These are phyloP conservation scores for Lichtheimia ornata DNA, from an alignment of 371 early-diverging fungal genomes.

Conservation along the genomic window DNA sequence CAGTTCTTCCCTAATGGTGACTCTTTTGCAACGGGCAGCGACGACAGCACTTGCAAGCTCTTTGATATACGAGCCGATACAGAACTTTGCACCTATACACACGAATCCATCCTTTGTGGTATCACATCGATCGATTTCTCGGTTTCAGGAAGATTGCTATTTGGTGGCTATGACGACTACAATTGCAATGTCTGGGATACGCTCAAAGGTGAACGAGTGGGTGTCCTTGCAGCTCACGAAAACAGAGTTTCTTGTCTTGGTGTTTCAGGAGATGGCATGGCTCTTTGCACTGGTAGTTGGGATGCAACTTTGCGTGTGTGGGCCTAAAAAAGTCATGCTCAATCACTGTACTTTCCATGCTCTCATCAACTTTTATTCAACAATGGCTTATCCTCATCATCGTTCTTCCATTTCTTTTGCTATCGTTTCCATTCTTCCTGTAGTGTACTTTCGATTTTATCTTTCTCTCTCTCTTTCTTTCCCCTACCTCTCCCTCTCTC, in stretches of 20 bases:
- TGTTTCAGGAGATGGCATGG: conserved; percentile 95
- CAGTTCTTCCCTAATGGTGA: conserved; percentile 98
- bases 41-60: conserved; percentile 96
- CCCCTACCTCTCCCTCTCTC: not conserved
- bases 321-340: conserved; percentile 18
- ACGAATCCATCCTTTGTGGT: conserved; percentile 95
- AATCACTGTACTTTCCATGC: not conserved
- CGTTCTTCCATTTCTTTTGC: not conserved
- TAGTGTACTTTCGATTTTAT: not conserved
- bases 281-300: conserved; percentile 97
- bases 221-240: conserved; percentile 92
- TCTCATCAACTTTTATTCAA: not conserved
- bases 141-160: conserved; percentile 91
- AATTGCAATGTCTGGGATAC: conserved; percentile 99
- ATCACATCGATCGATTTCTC: conserved; percentile 97
- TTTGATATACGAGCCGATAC: conserved; percentile 97
- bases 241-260: conserved; percentile 96
- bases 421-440: not conserved
- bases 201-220: conserved; percentile 91
- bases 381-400: not conserved
- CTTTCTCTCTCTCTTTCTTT: not conserved
- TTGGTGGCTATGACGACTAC: conserved; percentile 98
- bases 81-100: conserved; percentile 93
- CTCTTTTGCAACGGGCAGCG: conserved; percentile 96
- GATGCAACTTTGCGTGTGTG: conserved; percentile 88